A percentile compares a stretch with the other conserved stretches of the same genome.
phyloP scores from a whole-genome alignment of 2,329 filamentous ascomycete species.

The Calonectria hawksworthii region DNA sequence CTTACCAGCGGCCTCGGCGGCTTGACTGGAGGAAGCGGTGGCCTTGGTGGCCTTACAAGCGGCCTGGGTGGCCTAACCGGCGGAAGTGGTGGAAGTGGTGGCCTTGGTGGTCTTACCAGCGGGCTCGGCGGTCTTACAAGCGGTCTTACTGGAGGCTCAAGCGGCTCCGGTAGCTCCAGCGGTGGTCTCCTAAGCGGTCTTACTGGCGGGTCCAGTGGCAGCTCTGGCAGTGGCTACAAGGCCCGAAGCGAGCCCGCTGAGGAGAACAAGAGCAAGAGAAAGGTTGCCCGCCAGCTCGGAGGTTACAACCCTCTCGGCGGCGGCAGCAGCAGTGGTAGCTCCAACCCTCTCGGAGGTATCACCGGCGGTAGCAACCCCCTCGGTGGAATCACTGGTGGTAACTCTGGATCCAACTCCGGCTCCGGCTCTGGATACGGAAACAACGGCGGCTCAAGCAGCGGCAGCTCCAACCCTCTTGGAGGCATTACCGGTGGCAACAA shows the following conservation, averaged over 20 bases:
- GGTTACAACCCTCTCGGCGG: neutral
- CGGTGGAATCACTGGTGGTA: neutral
- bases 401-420: neutral
- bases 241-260: neutral
- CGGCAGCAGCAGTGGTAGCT: neutral
- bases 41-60: neutral
- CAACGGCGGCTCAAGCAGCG: neutral
- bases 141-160: neutral
- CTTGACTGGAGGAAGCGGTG: neutral
- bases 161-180: neutral
- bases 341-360: neutral
- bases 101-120: neutral
- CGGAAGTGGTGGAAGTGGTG: neutral
- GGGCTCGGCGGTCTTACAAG: neutral
- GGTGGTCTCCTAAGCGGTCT: neutral
- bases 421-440: neutral
- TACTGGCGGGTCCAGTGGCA: constrained; percentile 3
- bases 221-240: neutral
- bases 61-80: neutral
- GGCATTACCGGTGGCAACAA: neutral
- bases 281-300: neutral
- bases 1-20: neutral
- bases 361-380: neutral
- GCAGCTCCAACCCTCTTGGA: neutral
- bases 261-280: neutral